Percentiles rank a stretch among this genome's conserved stretches.
phyloP scores from a whole-genome alignment of 2,329 filamentous ascomycete genomes.

The Fusarium hainanense region DNA sequence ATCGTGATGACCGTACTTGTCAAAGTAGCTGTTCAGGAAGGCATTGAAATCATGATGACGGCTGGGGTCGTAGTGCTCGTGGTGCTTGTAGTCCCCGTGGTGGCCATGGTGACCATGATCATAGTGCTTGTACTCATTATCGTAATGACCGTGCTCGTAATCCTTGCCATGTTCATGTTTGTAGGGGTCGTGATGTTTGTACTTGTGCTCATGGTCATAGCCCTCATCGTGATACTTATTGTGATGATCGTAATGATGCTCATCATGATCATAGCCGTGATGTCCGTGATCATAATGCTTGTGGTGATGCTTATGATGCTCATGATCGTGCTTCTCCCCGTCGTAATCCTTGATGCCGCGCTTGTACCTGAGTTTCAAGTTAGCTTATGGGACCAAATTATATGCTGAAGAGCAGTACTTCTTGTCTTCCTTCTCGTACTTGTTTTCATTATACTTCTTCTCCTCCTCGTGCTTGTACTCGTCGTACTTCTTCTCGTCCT shows the following conservation, averaged over 20 bases:
- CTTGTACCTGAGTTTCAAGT: slow-evolving; percentile 1
- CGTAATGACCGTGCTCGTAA: neutral
- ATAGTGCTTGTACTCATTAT: neutral
- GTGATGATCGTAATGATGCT: neutral
- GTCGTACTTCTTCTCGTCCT: slow-evolving; percentile 3
- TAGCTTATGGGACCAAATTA: neutral
- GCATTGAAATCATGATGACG: neutral
- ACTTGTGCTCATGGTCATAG: slow-evolving; percentile 1
- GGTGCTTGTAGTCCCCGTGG: neutral
- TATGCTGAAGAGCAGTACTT: neutral
- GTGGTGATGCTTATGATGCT: slow-evolving; percentile 6
- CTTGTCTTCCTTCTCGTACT: neutral
- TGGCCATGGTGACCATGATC: neutral
- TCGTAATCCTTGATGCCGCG: neutral
- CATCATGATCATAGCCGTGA: neutral
- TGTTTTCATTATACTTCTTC: slow-evolving; percentile 9
- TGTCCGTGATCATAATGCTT: slow-evolving; percentile 1
- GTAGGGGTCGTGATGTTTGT: neutral
- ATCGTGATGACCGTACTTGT: slow-evolving; percentile 1
- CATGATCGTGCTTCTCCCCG: neutral
- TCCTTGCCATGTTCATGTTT: neutral
- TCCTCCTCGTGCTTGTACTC: slow-evolving; percentile 5
- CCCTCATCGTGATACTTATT: slow-evolving; percentile 5
- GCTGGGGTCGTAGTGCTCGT: neutral
- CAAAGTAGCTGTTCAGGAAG: neutral